Evolutionary conservation across 768 basidiomycete species (phyloP), one percentile per base, ranked within the genome.

Genomic region (Phylloporus scabripes): DNA sequence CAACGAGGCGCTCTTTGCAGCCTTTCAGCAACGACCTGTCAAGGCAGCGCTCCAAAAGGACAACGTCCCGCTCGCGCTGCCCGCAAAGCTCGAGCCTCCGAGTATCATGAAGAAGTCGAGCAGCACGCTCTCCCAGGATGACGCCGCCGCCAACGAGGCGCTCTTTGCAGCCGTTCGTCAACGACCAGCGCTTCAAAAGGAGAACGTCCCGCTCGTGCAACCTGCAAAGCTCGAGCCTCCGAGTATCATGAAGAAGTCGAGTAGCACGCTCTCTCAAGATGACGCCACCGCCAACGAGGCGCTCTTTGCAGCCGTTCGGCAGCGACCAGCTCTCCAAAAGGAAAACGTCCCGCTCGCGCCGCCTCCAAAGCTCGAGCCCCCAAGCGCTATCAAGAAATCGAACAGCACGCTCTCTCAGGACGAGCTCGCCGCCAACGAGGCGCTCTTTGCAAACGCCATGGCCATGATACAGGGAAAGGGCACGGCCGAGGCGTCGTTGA

Each of bases 1-100:
- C 0, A 64, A 64, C 45, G 63, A 64, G 17, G 52, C 57, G 1
- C 1, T 64, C n/a, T 64, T 64, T 50, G 62, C 64, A 0, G 56
- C 48, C 7, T 38, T 37, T 8, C 58, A 47, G 37, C 55, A 43
- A n/a, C 56, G 60, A 14, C 21, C 28, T n/a, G n/a, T n/a, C n/a
- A n/a, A n/a, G n/a, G n/a, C n/a, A 17, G 29, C n/a, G 11, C 54
- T 62, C 46, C 65, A 66, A 29, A 57, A 65, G 14, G 36, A 4
- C 1, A 28, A 60, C 37, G 31, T 60, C 14, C 53, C 61, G 7
- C 20, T 62, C n/a, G n/a, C 45, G 8, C 14, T 55, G 4, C 38
- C 51, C 20, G 24, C 56, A 2, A 66, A 44, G 48, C 56, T 53
- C 15, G 66, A 66, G 15, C 48, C 48, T 18, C 58, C 64, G 18